A percentile compares a stretch with the other conserved stretches of the same genome.
These are phyloP conservation scores for Fusarium abutilonis DNA, from an alignment of 2,329 filamentous ascomycete species.

Conservation along the genomic window DNA sequence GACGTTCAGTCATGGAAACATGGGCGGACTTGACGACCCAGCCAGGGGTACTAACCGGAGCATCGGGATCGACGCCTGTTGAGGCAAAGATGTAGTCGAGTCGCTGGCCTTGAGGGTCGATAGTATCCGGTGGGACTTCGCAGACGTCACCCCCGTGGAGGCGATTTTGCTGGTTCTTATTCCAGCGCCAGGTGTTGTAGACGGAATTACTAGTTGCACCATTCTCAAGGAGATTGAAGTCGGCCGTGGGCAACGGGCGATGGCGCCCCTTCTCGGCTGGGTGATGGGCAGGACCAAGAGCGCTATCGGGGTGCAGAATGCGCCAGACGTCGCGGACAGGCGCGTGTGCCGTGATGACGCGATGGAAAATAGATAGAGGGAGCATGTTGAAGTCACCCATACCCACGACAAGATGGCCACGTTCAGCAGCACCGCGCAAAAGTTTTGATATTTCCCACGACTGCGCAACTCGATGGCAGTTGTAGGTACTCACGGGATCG, in stretches of 20 bases:
- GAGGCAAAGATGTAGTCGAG: slow-evolving; percentile 94
- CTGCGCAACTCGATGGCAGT: slow-evolving; percentile 90
- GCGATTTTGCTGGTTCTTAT: slow-evolving; percentile 72
- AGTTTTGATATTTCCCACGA: slow-evolving; percentile 95
- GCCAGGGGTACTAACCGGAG: slow-evolving; percentile 45
- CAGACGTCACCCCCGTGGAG: slow-evolving; percentile 68
- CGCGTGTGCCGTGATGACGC: slow-evolving; percentile 80
- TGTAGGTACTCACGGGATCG: slow-evolving; percentile 83
- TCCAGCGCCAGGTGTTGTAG: slow-evolving; percentile 95
- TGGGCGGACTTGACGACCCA: slow-evolving; percentile 78
- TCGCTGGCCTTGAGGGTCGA: slow-evolving; percentile 81
- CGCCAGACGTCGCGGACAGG: slow-evolving; percentile 87
- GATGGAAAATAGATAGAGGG: slow-evolving; percentile 85
- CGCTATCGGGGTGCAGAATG: slow-evolving; percentile 82
- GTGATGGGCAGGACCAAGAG: slow-evolving; percentile 77
- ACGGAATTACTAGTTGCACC: slow-evolving; percentile 87
- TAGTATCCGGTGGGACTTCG: slow-evolving; percentile 68
- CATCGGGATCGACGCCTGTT: slow-evolving; percentile 55
- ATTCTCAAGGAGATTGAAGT: slow-evolving; percentile 81
- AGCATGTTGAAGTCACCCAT: slow-evolving; percentile 97
- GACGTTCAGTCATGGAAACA: slow-evolving; percentile 83
- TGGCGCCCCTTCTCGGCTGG: slow-evolving; percentile 72
- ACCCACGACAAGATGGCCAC: slow-evolving; percentile 84
- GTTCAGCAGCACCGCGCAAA: slow-evolving; percentile 80
- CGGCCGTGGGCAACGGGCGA: slow-evolving; percentile 75